A percentile compares a stretch with the other conserved stretches of the same genome.
Conservation (phyloP, 1,139 yeast species). For the Pichia sp. region DNA sequence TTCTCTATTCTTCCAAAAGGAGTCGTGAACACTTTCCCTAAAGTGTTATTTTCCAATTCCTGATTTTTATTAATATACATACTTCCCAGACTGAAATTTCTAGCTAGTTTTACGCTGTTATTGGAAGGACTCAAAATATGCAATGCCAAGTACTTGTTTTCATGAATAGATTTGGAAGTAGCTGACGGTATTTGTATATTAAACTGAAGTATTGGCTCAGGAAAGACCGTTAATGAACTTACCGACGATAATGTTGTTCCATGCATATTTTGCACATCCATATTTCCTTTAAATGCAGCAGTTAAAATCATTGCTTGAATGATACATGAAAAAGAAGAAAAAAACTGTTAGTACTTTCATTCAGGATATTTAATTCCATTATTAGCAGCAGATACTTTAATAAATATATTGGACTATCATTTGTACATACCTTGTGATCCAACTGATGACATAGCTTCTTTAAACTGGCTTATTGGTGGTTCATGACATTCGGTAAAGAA, state of each 20-base stretch:
- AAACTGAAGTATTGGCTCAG: constrained; percentile 69
- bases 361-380: background rate
- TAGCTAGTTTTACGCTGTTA: constrained; percentile 44
- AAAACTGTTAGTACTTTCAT: constrained; percentile 1
- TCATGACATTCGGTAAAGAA: constrained; percentile 12
- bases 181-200: constrained; percentile 78
- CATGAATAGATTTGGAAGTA: constrained; percentile 59
- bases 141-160: constrained; percentile 51
- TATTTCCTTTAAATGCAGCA: constrained; percentile 23
- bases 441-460: constrained; percentile 26
- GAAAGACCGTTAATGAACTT: constrained; percentile 65
- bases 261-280: constrained; percentile 29
- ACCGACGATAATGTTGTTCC: constrained; percentile 84
- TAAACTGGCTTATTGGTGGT: constrained; percentile 20
- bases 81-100: constrained; percentile 55
- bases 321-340: background rate
- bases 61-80: constrained; percentile 17
- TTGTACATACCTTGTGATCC: constrained; percentile 24
- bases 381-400: background rate
- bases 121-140: constrained; percentile 60
- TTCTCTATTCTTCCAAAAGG: constrained; percentile 36
- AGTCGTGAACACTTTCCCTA: constrained; percentile 14
- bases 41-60: background rate
- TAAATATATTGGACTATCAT: background rate
- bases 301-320: constrained; percentile 32